Conservation (phyloP, 1,284 basidiomycete genomes). For the Ustilago curta region DNA sequence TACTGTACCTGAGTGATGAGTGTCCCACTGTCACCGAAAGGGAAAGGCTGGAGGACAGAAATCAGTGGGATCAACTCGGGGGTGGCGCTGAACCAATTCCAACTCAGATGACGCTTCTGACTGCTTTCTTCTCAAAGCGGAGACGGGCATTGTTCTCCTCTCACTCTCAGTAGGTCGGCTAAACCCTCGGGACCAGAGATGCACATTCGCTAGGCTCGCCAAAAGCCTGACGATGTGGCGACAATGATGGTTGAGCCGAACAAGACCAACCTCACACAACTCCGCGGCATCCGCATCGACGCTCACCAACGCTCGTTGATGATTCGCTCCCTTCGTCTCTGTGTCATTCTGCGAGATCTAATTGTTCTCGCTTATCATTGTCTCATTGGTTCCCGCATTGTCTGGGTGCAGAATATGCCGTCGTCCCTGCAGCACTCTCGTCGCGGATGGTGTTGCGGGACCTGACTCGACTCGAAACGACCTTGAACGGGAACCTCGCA, state of each 20-base stretch:
- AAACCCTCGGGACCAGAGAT: background rate
- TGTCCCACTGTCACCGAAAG: background rate
- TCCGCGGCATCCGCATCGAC: too few species aligned
- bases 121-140: constrained; percentile 5
- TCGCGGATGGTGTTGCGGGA: background rate
- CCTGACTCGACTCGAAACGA: constrained; percentile 24
- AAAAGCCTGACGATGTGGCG: too few species aligned
- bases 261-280: too few species aligned
- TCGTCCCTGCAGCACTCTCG: background rate
- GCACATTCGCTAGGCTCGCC: too few species aligned
- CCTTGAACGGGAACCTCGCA: constrained; percentile 27
- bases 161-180: background rate
- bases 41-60: background rate
- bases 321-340: too few species aligned
- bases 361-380: too few species aligned
- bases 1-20: background rate
- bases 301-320: too few species aligned
- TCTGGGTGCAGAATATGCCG: background rate
- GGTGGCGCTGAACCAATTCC: constrained; percentile 2
- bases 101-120: constrained; percentile 3
- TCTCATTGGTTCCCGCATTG: too few species aligned
- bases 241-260: too few species aligned
- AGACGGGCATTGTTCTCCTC: background rate
- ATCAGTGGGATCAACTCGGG: constrained; percentile 16
- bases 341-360: too few species aligned